Conservation (phyloP, 2,329 filamentous ascomycete species). For the Talaromyces sp. region DNA sequence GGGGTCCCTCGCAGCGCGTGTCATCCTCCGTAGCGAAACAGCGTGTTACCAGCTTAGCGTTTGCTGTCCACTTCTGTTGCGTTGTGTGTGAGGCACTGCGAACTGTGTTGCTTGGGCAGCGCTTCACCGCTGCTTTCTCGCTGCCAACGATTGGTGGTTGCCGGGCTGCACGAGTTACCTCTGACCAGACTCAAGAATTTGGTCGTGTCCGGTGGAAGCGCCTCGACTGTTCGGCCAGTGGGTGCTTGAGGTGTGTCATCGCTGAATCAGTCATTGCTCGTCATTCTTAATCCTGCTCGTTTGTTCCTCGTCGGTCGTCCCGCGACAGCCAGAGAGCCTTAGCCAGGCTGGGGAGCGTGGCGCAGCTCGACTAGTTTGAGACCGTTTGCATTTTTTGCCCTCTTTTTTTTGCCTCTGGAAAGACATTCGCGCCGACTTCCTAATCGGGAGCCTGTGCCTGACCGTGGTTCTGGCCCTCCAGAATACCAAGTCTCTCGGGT, state of each 20-base stretch:
- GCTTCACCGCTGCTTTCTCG: conserved; percentile 3
- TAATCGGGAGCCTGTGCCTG: background rate
- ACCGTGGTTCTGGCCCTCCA: background rate
- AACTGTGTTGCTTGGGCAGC: conserved; percentile 2
- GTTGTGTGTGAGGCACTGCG: background rate
- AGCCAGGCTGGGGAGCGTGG: background rate
- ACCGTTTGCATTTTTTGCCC: background rate
- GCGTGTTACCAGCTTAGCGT: background rate
- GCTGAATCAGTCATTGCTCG: background rate
- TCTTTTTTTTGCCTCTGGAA: background rate
- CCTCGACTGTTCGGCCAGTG: background rate
- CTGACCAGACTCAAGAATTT: background rate
- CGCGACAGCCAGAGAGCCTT: background rate
- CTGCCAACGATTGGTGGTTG: background rate
- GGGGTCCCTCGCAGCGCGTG: background rate
- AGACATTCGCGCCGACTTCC: background rate
- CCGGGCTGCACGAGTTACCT: background rate
- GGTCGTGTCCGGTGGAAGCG: background rate
- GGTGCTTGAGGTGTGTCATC: background rate
- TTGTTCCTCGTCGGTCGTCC: background rate
- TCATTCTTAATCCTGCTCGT: background rate
- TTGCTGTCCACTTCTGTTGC: background rate
- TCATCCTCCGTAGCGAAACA: background rate
- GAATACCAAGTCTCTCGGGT: background rate
- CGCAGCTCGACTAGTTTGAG: background rate